Percentiles rank a stretch among this genome's conserved stretches.
These are phyloP conservation scores for Venturiaceae sp. DNA, from an alignment of 2,329 filamentous ascomycete genomes.

Conservation along the genomic window DNA sequence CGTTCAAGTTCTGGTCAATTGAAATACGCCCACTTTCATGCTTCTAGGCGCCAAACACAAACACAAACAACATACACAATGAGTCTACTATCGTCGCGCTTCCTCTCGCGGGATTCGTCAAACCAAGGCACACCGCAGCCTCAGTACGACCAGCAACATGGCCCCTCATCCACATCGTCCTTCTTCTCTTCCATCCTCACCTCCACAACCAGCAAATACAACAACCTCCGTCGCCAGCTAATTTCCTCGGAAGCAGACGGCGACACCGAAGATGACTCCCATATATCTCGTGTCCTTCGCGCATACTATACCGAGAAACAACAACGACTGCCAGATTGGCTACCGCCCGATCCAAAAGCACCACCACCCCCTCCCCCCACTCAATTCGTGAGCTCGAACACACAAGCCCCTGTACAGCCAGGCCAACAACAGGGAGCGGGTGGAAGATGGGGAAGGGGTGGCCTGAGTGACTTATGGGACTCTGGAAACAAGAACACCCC, in stretches of 20 bases:
- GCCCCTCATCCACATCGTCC: constrained; percentile 37
- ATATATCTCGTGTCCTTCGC: constrained; percentile 87
- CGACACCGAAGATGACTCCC: constrained; percentile 72
- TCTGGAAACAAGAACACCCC: constrained; percentile 25
- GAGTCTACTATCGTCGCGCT: not conserved
- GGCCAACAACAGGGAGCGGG: constrained; percentile 20
- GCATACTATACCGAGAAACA: constrained; percentile 89
- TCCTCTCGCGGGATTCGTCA: not conserved
- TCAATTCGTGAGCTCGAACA: constrained; percentile 41
- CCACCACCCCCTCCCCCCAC: constrained; percentile 42
- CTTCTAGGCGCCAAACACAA: not conserved
- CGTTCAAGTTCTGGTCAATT: not conserved
- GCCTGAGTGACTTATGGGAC: constrained; percentile 53
- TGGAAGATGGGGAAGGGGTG: constrained; percentile 29
- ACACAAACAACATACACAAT: not conserved
- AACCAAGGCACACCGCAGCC: not conserved
- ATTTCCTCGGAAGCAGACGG: constrained; percentile 54
- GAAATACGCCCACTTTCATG: not conserved
- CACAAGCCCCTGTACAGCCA: constrained; percentile 16
- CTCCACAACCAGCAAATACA: constrained; percentile 47
- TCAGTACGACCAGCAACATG: not conserved
- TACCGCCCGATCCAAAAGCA: constrained; percentile 79
- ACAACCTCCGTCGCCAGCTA: constrained; percentile 51
- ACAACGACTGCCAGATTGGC: constrained; percentile 71
- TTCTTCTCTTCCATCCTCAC: constrained; percentile 69